Evolutionary conservation across 306 rosid genomes (phyloP).

Genomic region (Trichosanthes cucumerina): DNA sequence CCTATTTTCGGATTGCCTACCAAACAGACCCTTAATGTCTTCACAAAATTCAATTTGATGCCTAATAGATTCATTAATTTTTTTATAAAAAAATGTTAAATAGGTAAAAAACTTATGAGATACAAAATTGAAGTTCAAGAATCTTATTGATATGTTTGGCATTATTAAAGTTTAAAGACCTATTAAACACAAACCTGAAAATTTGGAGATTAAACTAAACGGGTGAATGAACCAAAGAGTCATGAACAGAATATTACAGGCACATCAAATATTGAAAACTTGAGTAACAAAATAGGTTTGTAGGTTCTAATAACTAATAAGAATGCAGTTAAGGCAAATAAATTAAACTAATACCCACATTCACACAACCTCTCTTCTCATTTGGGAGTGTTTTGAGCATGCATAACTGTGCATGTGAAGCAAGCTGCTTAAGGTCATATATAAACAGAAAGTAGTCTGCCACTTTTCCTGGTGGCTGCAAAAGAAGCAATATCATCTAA

Average conservation of each 20-base stretch:
- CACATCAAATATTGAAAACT: background rate
- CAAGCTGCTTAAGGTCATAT: background rate
- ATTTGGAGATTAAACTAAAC: too few relatives aligned
- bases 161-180: too few relatives aligned
- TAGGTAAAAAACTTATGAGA: too few relatives aligned
- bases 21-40: too few relatives aligned
- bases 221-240: too few relatives aligned
- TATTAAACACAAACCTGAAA: too few relatives aligned
- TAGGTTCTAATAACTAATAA: background rate
- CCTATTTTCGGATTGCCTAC: too few relatives aligned
- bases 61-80: too few relatives aligned
- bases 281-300: background rate
- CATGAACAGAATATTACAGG: background rate
- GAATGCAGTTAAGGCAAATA: background rate
- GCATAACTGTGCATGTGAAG: background rate
- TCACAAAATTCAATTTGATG: too few relatives aligned
- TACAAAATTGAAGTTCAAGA: too few relatives aligned
- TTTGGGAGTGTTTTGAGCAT: background rate
- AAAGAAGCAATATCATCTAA: conserved; percentile 1
- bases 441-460: conserved; percentile 3
- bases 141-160: too few relatives aligned
- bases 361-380: background rate
- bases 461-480: conserved; percentile 8
- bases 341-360: background rate
- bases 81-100: too few relatives aligned